Conservation (phyloP, 1,284 basidiomycete species). For the Ceratobasidium sp. region DNA sequence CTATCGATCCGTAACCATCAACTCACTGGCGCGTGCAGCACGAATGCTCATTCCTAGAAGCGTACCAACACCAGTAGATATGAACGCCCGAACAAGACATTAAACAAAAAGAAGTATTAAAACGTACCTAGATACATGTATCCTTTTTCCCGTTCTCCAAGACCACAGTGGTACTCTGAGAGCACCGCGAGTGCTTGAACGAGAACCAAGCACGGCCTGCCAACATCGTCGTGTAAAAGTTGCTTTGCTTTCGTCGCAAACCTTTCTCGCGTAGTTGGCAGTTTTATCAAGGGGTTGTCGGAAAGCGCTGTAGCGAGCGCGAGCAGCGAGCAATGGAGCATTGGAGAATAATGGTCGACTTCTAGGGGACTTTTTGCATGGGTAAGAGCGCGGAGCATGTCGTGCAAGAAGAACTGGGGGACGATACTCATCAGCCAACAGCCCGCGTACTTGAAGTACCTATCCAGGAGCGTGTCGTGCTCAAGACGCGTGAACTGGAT, state of each 20-base stretch:
- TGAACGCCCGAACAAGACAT: background rate
- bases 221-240: background rate
- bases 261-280: background rate
- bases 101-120: background rate
- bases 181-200: constrained; percentile 5
- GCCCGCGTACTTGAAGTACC: constrained; percentile 20
- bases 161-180: constrained; percentile 23
- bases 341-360: background rate
- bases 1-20: background rate
- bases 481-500: constrained; percentile 6
- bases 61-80: background rate
- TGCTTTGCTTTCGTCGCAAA: constrained; percentile 6
- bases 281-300: background rate
- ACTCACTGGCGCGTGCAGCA: background rate
- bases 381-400: constrained; percentile 22
- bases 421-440: constrained; percentile 18
- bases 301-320: constrained; percentile 10
- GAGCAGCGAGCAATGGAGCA: constrained; percentile 15
- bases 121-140: constrained; percentile 25
- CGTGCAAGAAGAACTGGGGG: constrained; percentile 7
- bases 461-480: constrained; percentile 2
- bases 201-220: background rate
- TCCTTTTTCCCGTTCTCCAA: background rate
- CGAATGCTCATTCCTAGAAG: background rate
- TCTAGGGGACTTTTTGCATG: background rate